Conservation (phyloP, 1,284 basidiomycete genomes). For the Microbotryomycetes sp. region DNA sequence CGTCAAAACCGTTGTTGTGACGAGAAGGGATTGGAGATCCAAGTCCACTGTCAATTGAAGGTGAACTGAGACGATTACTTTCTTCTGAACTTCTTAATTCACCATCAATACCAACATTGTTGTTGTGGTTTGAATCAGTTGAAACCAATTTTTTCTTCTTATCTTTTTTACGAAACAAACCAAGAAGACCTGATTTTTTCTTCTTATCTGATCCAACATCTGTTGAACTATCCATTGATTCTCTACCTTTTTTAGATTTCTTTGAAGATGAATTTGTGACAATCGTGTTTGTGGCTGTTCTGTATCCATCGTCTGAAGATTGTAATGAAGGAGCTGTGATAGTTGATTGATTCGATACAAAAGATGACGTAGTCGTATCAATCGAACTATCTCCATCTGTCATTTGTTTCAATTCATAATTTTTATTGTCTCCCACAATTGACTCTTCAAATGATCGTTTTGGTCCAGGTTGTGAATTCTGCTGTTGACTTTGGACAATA, state of each 20-base stretch:
- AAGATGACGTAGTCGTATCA: slow-evolving; percentile 13
- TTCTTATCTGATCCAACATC: slow-evolving; percentile 49
- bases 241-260: slow-evolving; percentile 47
- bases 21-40: neutral
- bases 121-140: slow-evolving; percentile 54
- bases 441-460: neutral
- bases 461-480: neutral
- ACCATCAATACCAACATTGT: no score
- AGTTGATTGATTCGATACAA: slow-evolving; percentile 3
- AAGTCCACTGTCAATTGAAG: slow-evolving; percentile 12
- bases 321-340: neutral
- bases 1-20: neutral
- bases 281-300: slow-evolving; percentile 35
- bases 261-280: slow-evolving; percentile 25
- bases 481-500: slow-evolving; percentile 4
- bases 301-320: slow-evolving; percentile 28
- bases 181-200: slow-evolving; percentile 62
- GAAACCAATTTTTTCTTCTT: slow-evolving; percentile 63
- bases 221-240: slow-evolving; percentile 49
- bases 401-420: neutral
- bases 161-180: slow-evolving; percentile 66
- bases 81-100: slow-evolving; percentile 19
- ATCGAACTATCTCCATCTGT: slow-evolving; percentile 20
- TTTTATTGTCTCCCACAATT: neutral
- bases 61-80: slow-evolving; percentile 6